Conservation (phyloP, 169 alveolate genomes). For the Eimeria maxima region DNA sequence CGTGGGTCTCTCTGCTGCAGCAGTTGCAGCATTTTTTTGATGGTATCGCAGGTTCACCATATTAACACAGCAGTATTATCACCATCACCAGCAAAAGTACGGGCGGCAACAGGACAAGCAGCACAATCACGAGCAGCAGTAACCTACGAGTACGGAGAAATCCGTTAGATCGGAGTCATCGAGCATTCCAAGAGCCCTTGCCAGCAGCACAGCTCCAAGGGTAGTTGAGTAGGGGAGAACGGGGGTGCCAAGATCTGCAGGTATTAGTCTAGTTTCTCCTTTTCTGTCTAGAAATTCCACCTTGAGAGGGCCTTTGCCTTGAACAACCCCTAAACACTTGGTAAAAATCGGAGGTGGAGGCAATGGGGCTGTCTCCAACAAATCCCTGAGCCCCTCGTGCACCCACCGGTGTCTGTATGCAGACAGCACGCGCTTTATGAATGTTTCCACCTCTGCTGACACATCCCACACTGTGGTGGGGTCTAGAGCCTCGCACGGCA, state of each 20-base stretch:
- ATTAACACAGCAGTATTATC: neutral
- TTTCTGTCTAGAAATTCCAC: too few species aligned
- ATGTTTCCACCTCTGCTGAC: neutral
- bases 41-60: neutral
- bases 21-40: neutral
- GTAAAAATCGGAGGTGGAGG: slow-evolving; percentile 34
- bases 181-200: slow-evolving; percentile 24
- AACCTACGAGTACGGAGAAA: neutral
- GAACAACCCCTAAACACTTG: neutral
- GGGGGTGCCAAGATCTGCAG: neutral
- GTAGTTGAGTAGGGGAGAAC: slow-evolving; percentile 12
- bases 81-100: neutral
- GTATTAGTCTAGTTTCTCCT: neutral
- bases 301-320: neutral
- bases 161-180: neutral
- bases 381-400: neutral
- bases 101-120: neutral
- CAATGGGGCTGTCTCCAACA: neutral
- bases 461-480: neutral
- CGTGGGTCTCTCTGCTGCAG: neutral
- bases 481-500: slow-evolving; percentile 22
- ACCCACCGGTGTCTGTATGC: slow-evolving; percentile 19
- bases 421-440: neutral
- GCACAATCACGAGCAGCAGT: neutral
- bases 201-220: neutral